phyloP scores from a whole-genome alignment of 2,329 filamentous ascomycete genomes.

The Sporothrix brunneoviolacea region DNA sequence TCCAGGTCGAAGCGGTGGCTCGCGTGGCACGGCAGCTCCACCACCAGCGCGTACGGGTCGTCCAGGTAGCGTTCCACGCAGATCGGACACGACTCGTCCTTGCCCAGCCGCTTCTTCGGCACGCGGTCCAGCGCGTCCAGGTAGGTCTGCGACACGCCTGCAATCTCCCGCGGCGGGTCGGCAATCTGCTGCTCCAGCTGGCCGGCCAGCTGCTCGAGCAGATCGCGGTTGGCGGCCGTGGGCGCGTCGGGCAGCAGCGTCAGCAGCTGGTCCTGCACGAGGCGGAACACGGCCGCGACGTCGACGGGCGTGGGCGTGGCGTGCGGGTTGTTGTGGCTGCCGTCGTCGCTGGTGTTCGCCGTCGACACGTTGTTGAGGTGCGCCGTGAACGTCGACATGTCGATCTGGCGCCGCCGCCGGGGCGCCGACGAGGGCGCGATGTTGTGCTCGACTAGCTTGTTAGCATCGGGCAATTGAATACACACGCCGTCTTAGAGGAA shows the following conservation, averaged over 20 bases:
- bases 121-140: slow-evolving; percentile 56
- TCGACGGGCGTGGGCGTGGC: slow-evolving; percentile 55
- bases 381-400: slow-evolving; percentile 58
- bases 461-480: too few species aligned
- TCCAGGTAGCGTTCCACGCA: slow-evolving; percentile 57
- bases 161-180: slow-evolving; percentile 44
- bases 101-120: slow-evolving; percentile 39
- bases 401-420: slow-evolving; percentile 46
- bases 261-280: slow-evolving; percentile 53
- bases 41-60: slow-evolving; percentile 56
- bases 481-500: not conserved
- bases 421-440: slow-evolving; percentile 41
- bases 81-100: slow-evolving; percentile 53
- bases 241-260: slow-evolving; percentile 45
- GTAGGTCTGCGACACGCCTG: slow-evolving; percentile 52
- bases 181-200: slow-evolving; percentile 45
- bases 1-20: slow-evolving; percentile 59
- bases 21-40: slow-evolving; percentile 55
- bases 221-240: slow-evolving; percentile 38
- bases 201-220: slow-evolving; percentile 44
- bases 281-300: slow-evolving; percentile 48
- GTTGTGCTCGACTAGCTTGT: slow-evolving; percentile 54
- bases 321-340: slow-evolving; percentile 43
- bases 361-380: slow-evolving; percentile 47
- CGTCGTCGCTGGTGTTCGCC: slow-evolving; percentile 22